phyloP scores from a whole-genome alignment of 2,329 filamentous ascomycete species.

The Aspergillus nomiae region DNA sequence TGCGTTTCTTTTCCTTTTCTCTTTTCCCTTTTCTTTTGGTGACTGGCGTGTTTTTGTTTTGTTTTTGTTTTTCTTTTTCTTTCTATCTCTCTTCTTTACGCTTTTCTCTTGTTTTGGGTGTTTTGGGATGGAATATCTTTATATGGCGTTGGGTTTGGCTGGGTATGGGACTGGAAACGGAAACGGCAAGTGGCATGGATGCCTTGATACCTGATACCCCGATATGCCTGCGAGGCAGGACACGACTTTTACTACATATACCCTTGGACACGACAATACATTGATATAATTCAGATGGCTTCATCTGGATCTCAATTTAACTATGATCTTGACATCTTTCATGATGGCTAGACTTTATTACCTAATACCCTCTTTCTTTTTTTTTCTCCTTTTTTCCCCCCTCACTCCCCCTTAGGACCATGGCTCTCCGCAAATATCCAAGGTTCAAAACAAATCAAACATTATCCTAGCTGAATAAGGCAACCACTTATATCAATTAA shows the following conservation, averaged over 20 bases:
- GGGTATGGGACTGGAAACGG: conserved; percentile 6
- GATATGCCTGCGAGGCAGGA: neutral
- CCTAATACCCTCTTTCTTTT: neutral
- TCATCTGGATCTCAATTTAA: neutral
- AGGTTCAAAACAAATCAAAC: neutral
- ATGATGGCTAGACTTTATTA: neutral
- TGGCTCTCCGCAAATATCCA: neutral
- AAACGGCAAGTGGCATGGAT: conserved; percentile 8
- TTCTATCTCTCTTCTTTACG: conserved; percentile 7
- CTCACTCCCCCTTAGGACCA: neutral
- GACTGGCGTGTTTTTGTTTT: conserved; percentile 3
- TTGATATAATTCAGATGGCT: neutral
- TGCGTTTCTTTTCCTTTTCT: neutral
- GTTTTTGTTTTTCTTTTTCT: conserved; percentile 3
- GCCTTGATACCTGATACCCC: conserved; percentile 8
- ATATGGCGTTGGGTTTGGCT: conserved; percentile 7
- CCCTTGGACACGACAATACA: neutral
- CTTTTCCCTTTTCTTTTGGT: conserved; percentile 7
- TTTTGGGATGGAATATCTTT: conserved; percentile 3
- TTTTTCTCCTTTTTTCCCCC: neutral
- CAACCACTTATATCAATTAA: neutral
- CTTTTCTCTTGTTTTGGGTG: conserved; percentile 6
- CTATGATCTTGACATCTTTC: neutral
- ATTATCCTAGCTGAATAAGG: neutral
- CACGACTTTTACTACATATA: neutral